Evolutionary conservation across 78 protist genomes (phyloP).

Genomic region (Protostelium mycophagum): DNA sequence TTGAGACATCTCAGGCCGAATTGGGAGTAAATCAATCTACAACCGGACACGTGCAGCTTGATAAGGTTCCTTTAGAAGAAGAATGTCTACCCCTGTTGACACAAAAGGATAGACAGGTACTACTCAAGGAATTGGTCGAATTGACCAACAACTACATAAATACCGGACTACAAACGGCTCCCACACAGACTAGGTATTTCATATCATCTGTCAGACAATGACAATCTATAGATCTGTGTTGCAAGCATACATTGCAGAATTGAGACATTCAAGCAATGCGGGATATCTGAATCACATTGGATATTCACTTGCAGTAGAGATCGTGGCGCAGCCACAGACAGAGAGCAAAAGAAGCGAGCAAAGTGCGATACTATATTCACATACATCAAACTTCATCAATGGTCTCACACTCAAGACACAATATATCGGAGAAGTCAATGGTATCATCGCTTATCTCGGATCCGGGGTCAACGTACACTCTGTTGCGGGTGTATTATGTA

Average conservation of each 20-base stretch:
- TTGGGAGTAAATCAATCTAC: not conserved
- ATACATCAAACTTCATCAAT: not conserved
- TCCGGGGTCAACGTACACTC: not conserved
- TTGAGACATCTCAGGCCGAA: not conserved
- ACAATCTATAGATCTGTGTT: not conserved
- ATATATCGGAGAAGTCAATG: not conserved
- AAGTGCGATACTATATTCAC: too few relatives aligned
- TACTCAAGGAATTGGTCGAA: conserved; percentile 17
- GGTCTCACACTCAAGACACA: not conserved
- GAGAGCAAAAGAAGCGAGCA: not conserved
- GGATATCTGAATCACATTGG: conserved; percentile 34
- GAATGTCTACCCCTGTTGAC: not conserved
- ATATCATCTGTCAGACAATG: not conserved
- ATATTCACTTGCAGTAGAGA: conserved; percentile 51
- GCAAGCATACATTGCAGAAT: conserved; percentile 45
- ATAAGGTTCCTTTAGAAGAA: not conserved
- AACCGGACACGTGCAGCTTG: not conserved
- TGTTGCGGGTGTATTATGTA: not conserved
- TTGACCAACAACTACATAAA: conserved; percentile 48
- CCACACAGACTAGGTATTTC: conserved; percentile 17
- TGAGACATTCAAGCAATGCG: conserved; percentile 19
- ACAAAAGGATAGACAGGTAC: not conserved
- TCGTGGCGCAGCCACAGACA: conserved; percentile 4
- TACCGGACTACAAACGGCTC: conserved; percentile 39
- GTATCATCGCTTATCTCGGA: not conserved